Base-by-base conservation (phyloP, 805 yeast genomes). In the Metschnikowia aberdeeniae region DNA sequence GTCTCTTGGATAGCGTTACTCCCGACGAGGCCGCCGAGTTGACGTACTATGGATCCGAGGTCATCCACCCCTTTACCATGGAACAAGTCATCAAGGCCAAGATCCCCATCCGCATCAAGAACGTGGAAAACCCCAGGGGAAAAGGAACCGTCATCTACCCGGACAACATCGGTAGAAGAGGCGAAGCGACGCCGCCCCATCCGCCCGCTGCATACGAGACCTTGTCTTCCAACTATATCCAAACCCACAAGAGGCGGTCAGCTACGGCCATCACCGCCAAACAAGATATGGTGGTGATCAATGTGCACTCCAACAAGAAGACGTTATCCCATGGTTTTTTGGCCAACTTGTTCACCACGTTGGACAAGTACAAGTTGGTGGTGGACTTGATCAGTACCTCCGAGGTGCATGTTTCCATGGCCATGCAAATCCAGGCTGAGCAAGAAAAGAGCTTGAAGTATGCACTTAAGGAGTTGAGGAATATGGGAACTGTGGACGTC, bases 1-100 rank as follows among this genome's bases (percentile, higher is more conserved):
- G 96, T 56, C 72, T 92, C 42, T 73, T 93, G 52, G 79, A 81
- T 46, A 80, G 89, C 43, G 97, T 93, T 51, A 93, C 98, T 0
- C 99, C 99, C 4, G 98, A 93, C 62, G 99, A 93, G 70, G 99
- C 99, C 4, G 93, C 98, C 0, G 99, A 93, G 70, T 78, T 93
- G 64, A 93, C 99, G 1, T 93, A 93, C 67, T 93, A 93, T 62
- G 99, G 99, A 36, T 84, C 95, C 2, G 99, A 93, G 69, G 99
- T 93, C 54, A 93, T 93, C 57, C 99, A 93, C 62, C 99, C 99
- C 3, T 90, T 93, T 73, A 93, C 99, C 19, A 93, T 93, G 99
- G 98, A 92, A 70, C 99, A 93, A 71, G 99, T 92, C 46, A 93
- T 93, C 57, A 81, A 83, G 56, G 97, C 97, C 20, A 87, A 84